A percentile compares a stretch with the other conserved stretches of the same genome.
phyloP scores from a whole-genome alignment of 192 early-diverging fungal species.

The Gigaspora rosea region DNA sequence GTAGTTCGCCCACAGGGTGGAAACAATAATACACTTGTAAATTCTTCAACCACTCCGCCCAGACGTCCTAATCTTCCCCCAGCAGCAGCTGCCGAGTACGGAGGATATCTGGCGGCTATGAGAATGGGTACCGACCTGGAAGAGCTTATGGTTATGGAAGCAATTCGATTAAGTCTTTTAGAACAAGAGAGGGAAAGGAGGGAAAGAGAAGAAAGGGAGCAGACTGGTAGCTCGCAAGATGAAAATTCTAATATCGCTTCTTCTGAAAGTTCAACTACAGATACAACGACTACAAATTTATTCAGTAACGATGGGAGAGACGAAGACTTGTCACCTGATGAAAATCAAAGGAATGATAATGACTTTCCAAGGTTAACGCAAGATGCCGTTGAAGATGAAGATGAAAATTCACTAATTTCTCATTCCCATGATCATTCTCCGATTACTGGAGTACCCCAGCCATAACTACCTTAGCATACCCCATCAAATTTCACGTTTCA shows the following conservation, averaged over 20 bases:
- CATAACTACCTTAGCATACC: too few species aligned
- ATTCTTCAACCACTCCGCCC: background rate
- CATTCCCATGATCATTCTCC: constrained; percentile 2
- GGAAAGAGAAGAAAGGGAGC: constrained; percentile 36
- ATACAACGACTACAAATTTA: background rate
- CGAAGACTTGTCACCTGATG: background rate
- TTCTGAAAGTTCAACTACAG: background rate
- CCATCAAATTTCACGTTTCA: too few species aligned
- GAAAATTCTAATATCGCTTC: background rate
- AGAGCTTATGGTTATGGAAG: constrained; percentile 92
- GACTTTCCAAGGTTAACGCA: background rate
- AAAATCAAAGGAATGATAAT: background rate
- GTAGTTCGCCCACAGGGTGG: background rate
- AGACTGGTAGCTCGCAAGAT: background rate
- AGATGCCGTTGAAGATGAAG: background rate
- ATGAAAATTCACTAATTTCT: background rate
- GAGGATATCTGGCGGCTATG: constrained; percentile 65
- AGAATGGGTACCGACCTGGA: constrained; percentile 84
- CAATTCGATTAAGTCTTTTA: constrained; percentile 75
- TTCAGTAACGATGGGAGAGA: background rate
- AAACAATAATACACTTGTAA: background rate
- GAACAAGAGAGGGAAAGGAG: constrained; percentile 56
- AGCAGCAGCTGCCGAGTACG: constrained; percentile 56
- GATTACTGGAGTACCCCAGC: background rate
- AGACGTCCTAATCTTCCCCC: constrained; percentile 28